phyloP scores from a whole-genome alignment of 139 green algal genomes.

The Desmodesmus armatus region DNA sequence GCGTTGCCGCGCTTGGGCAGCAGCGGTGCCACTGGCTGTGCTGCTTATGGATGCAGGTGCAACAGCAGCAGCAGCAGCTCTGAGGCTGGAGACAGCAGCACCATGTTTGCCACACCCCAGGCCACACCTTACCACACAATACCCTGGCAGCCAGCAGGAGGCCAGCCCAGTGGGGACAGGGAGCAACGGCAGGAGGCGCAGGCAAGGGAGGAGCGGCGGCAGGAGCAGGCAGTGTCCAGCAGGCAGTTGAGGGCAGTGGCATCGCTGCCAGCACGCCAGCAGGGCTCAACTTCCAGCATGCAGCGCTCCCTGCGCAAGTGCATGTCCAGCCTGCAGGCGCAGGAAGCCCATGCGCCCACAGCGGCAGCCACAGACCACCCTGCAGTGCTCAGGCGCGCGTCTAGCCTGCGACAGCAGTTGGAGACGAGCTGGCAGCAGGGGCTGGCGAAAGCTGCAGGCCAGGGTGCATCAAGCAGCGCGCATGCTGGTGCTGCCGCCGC shows the following conservation, averaged over 20 bases:
- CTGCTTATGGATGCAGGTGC: not conserved
- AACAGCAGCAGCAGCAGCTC: not conserved
- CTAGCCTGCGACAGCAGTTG: conserved; percentile 9
- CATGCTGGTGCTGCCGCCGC: too few species aligned
- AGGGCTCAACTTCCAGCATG: not conserved
- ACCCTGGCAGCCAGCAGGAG: not conserved
- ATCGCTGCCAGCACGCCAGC: not conserved
- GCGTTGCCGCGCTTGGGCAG: too few species aligned
- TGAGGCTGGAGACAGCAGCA: not conserved
- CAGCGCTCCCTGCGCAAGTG: not conserved
- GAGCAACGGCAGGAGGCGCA: too few species aligned
- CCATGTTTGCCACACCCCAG: not conserved
- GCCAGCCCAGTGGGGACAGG: too few species aligned
- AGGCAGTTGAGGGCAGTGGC: not conserved
- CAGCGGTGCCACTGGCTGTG: too few species aligned
- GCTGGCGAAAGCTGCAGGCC: not conserved
- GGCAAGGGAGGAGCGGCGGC: too few species aligned
- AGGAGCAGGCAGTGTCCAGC: conserved; percentile 10
- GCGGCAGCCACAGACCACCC: not conserved
- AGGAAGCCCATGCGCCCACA: too few species aligned
- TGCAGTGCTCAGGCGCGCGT: not conserved
- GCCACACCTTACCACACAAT: not conserved
- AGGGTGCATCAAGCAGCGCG: too few species aligned
- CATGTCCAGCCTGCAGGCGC: too few species aligned
- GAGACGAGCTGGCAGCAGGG: not conserved